A percentile compares a stretch with the other conserved stretches of the same genome.
phyloP scores from a whole-genome alignment of 2,329 filamentous ascomycete genomes.

The Cladophialophora bantiana region DNA sequence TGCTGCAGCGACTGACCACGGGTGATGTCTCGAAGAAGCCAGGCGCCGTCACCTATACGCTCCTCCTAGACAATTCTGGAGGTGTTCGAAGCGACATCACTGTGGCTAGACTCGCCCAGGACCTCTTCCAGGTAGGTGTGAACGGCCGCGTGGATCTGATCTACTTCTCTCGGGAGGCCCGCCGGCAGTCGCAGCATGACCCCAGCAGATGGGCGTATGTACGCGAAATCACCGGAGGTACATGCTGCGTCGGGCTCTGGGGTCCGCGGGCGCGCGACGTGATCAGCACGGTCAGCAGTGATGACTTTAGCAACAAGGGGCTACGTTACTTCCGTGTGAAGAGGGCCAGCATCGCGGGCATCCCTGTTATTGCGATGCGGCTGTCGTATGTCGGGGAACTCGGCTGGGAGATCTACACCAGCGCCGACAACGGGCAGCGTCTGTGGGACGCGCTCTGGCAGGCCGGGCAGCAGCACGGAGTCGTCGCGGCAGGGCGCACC shows the following conservation, averaged over 20 bases:
- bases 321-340: constrained; percentile 62
- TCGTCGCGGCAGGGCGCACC: constrained; percentile 65
- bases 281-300: constrained; percentile 49
- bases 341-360: constrained; percentile 58
- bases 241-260: constrained; percentile 69
- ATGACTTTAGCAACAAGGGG: constrained; percentile 41
- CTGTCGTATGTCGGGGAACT: constrained; percentile 68
- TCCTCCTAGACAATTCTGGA: constrained; percentile 62
- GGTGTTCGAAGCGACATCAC: constrained; percentile 65
- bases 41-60: constrained; percentile 63
- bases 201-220: constrained; percentile 59
- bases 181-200: constrained; percentile 51
- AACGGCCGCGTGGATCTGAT: constrained; percentile 63
- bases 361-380: constrained; percentile 64
- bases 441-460: constrained; percentile 67
- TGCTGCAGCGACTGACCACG: constrained; percentile 59
- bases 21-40: constrained; percentile 51
- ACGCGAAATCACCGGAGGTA: constrained; percentile 65
- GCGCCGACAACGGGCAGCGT: constrained; percentile 63
- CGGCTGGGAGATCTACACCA: constrained; percentile 69
- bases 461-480: constrained; percentile 61
- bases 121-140: constrained; percentile 61
- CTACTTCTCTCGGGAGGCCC: constrained; percentile 63
- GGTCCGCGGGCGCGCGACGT: constrained; percentile 64
- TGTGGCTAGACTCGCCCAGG: constrained; percentile 59